Evolutionary conservation across 2,329 filamentous ascomycete genomes (phyloP), one percentile per base, ranked within the genome.

Genomic region (Dothistroma pini): DNA sequence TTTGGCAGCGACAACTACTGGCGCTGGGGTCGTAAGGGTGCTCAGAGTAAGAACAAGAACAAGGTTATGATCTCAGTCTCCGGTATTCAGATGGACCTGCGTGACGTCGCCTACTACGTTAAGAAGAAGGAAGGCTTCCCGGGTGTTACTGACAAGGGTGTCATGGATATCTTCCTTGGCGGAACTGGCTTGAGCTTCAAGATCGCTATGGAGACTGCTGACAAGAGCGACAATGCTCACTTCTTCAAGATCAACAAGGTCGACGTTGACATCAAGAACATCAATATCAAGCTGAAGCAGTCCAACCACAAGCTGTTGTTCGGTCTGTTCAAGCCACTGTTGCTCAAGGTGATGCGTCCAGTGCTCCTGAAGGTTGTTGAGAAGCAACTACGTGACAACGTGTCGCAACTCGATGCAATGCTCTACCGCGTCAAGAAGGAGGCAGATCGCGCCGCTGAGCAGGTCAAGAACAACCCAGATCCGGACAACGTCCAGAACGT

Each of bases 111-210:
- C 76, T 97, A 93, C 83, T 93, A 97, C 77, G 83, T 99, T 78
- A 95, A 95, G 80, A 90, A 89, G 79, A 97, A 99, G 85, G 81
- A 92, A 71, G 93, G 95, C 9, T 97, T 97, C 82, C 93, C 93
- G 2, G 84, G 87, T 14, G 81, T 97, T 75, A 92, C 86, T 19
- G 95, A 99, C 74, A 89, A 86, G 51, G 95, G 95, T 80, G 83
- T 97, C 34, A 87, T 89, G 78, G 93, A 97, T 74, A 87, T 99
- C 70, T 86, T 92, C 72, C 84, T 99, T 58, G 90, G 89, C 29
- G 95, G 93, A 34, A 85, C 89, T 49, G 95, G 95, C 38, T 88
- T 99, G 75, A 89, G 89, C 71, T 96, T 97, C 84, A 93, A 92
- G 77, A 86, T 97, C 73, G 90, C 91, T 74, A 84, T 96, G 69